Conservation (phyloP, 2,329 filamentous ascomycete genomes). For the Coniochaeta sp. region DNA sequence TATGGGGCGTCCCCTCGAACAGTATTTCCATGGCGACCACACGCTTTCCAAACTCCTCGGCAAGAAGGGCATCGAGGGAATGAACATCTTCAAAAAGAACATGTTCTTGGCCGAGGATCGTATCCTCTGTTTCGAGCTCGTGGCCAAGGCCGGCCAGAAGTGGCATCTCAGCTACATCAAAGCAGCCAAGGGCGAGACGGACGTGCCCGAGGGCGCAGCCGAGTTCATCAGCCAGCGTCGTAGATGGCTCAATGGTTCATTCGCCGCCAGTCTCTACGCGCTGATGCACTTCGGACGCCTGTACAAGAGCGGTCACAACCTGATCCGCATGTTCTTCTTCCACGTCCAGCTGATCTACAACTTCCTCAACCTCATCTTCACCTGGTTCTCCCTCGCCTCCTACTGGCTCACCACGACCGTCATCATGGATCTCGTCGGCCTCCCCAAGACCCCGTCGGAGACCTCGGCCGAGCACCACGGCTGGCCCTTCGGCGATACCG, state of each 20-base stretch:
- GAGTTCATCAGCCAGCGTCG: conserved; percentile 98
- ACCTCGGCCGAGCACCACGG: conserved; percentile 45
- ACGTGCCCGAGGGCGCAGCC: conserved; percentile 91
- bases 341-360: conserved; percentile 97
- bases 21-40: conserved; percentile 99
- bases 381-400: conserved; percentile 84
- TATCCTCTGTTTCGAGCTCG: conserved; percentile 98
- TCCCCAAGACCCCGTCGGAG: conserved; percentile 41
- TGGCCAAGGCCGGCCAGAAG: conserved; percentile 96
- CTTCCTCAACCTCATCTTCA: conserved; percentile 76
- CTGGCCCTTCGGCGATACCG: conserved; percentile 86
- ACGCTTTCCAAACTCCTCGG: conserved; percentile 90
- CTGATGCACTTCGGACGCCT: conserved; percentile 98
- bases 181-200: conserved; percentile 96
- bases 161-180: conserved; percentile 99
- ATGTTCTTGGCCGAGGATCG: conserved; percentile 99
- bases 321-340: conserved; percentile 97
- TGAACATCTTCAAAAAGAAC: conserved; percentile 99
- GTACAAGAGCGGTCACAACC: conserved; percentile 98
- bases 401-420: conserved; percentile 98
- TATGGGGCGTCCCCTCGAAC: conserved; percentile 92
- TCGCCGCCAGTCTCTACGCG: conserved; percentile 93
- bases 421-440: conserved; percentile 95
- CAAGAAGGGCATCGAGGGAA: conserved; percentile 98
- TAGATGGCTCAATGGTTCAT: conserved; percentile 98